Percentiles rank a stretch among this genome's conserved stretches.
These are phyloP conservation scores for Cryptococcus sp. DNA, from an alignment of 1,284 basidiomycete genomes.

Conservation along the genomic window DNA sequence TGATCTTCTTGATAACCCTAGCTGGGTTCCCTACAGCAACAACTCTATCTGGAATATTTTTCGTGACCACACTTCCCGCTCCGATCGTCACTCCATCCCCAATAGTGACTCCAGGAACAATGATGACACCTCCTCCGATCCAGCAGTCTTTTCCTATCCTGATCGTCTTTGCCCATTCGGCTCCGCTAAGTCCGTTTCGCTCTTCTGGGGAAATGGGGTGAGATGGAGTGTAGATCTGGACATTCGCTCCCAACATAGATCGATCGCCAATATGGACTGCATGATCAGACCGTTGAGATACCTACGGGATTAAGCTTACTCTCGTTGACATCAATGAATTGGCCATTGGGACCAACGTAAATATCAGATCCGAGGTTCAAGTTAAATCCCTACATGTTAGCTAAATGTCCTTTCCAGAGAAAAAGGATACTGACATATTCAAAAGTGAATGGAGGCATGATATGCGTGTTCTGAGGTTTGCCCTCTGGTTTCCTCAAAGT, in stretches of 20 bases:
- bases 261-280: constrained; percentile 44
- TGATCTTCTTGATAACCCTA: constrained; percentile 46
- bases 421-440: constrained; percentile 36
- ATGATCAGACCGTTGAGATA: too few species aligned
- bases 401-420: background rate
- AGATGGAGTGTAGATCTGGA: constrained; percentile 44
- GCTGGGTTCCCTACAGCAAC: constrained; percentile 53
- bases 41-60: constrained; percentile 45
- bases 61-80: constrained; percentile 52
- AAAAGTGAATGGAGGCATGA: constrained; percentile 29
- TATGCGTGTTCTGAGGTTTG: constrained; percentile 5
- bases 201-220: constrained; percentile 49
- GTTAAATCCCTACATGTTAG: constrained; percentile 39
- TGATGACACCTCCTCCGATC: constrained; percentile 50
- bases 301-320: constrained; percentile 26
- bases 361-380: constrained; percentile 39
- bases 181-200: constrained; percentile 36
- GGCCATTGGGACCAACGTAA: constrained; percentile 40
- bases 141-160: constrained; percentile 49
- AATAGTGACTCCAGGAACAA: constrained; percentile 51
- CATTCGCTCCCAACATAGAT: constrained; percentile 47
- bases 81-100: constrained; percentile 51
- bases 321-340: constrained; percentile 40
- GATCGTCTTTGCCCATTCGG: constrained; percentile 46
- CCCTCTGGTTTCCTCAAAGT: background rate